These are phyloP conservation scores for Pythium rishiriense DNA, from an alignment of 352 stramenopile species.

Conservation along the genomic window DNA sequence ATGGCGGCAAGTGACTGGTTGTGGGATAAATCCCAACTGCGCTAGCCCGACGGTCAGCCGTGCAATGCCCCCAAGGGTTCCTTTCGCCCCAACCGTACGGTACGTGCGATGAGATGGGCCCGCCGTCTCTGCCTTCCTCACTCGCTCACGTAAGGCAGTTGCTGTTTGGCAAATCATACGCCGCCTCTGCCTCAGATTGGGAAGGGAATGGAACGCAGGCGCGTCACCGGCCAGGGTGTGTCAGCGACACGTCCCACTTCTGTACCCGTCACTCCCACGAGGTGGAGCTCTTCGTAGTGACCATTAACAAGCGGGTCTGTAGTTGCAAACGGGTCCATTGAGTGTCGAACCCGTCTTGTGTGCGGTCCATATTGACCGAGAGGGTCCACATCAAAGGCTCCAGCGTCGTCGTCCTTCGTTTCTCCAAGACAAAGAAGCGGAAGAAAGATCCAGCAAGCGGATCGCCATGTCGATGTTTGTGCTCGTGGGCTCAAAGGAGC, in stretches of 20 bases:
- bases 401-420: background rate
- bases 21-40: conserved; percentile 1
- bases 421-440: background rate
- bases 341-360: background rate
- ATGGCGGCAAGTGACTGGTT: background rate
- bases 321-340: background rate
- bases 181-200: background rate
- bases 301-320: background rate
- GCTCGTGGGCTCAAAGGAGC: conserved; percentile 83
- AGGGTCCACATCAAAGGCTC: conserved; percentile 4
- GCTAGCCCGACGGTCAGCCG: conserved; percentile 4
- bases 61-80: background rate
- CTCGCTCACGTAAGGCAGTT: conserved; percentile 10
- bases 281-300: background rate
- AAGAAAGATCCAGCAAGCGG: background rate
- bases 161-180: conserved; percentile 24
- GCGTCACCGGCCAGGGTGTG: conserved; percentile 17
- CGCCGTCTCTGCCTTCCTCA: conserved; percentile 4
- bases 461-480: conserved; percentile 81
- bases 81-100: background rate
- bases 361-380: conserved; percentile 3
- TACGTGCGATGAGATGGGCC: conserved; percentile 18
- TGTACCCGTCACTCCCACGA: conserved; percentile 4
- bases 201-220: conserved; percentile 10
- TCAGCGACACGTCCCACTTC: background rate